phyloP scores from a whole-genome alignment of 768 basidiomycete genomes.

The Gyrodon lividus region DNA sequence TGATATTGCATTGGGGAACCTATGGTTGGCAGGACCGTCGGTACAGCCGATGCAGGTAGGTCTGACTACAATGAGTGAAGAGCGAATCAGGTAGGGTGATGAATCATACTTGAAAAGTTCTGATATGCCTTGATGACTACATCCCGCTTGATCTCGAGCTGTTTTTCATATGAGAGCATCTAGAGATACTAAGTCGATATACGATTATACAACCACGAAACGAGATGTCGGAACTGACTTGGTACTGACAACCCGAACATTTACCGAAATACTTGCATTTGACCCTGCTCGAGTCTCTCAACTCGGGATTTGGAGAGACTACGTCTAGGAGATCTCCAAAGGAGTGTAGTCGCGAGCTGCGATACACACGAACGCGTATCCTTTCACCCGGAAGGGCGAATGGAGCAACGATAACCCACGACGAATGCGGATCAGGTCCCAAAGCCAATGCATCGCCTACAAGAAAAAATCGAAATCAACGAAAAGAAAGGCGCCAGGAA shows the following conservation, averaged over 20 bases:
- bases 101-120: constrained; percentile 55
- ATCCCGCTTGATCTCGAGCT: constrained; percentile 82
- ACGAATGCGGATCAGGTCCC: constrained; percentile 43
- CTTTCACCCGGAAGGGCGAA: constrained; percentile 84
- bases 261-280: constrained; percentile 85
- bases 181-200: constrained; percentile 30
- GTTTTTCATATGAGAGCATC: constrained; percentile 87
- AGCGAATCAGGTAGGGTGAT: constrained; percentile 21
- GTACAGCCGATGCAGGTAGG: constrained; percentile 55
- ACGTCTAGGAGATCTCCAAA: constrained; percentile 73
- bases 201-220: neutral
- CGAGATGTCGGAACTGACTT: constrained; percentile 45
- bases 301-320: constrained; percentile 55
- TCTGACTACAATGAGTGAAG: constrained; percentile 30
- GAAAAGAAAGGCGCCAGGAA: neutral
- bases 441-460: constrained; percentile 69
- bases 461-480: neutral
- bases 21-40: constrained; percentile 69
- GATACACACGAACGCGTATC: constrained; percentile 70
- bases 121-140: constrained; percentile 83
- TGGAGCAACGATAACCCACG: constrained; percentile 84
- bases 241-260: constrained; percentile 95
- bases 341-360: constrained; percentile 68
- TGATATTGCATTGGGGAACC: constrained; percentile 87
- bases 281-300: constrained; percentile 65